Evolutionary conservation across 495 filamentous ascomycete genomes (phyloP), one percentile per base, ranked within the genome.

Genomic region (Tetracladium marchalianum): DNA sequence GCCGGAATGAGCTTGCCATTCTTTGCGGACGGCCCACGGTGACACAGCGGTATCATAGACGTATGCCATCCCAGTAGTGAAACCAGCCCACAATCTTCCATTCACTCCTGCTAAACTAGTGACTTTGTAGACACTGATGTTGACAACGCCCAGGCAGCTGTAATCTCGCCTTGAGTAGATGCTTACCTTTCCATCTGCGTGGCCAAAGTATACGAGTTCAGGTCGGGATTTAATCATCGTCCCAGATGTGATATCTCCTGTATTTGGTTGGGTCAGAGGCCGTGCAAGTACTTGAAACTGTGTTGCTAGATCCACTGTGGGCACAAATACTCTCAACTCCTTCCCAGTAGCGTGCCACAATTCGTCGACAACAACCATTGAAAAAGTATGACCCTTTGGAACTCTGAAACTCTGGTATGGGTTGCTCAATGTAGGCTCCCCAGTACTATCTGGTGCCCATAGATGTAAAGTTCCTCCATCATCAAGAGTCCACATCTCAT

Each of bases 401-500:
- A 95, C 70, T 13, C 86, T 77, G 55, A 78, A 80, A 58, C 78
- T 72, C 41, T 68, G 65, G 7, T 81, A 80, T 10, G 72, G 80
- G 48, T 77, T 76, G 41, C 75, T 71, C 16, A 98, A 65, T 49
- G 74, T 88, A 0, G 89, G 88, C 1, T 76, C 66, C 1, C 88
- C 87, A 10, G 72, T 72, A 37, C 80, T 76, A 61, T 90, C 87
- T 15, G 89, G 81, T 7, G 76, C 75, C 92, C 92, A 98, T 16
- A 97, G 76, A 48, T 87, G 78, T 16, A 98, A 69, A 34, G 83
- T 87, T 11, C 92, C 92, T 51, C 84, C 80, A 47, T 95, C 89
- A 64, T 97, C 93, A 11, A 97, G 55, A 1, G 89, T 88, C 92
- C 92, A 98, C 69, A 98, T 80, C 52, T 94, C 84, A 53, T 87